A percentile compares a stretch with the other conserved stretches of the same genome.
Conservation (phyloP, 2,329 filamentous ascomycete species). For the Fusarium decemcellulare region DNA sequence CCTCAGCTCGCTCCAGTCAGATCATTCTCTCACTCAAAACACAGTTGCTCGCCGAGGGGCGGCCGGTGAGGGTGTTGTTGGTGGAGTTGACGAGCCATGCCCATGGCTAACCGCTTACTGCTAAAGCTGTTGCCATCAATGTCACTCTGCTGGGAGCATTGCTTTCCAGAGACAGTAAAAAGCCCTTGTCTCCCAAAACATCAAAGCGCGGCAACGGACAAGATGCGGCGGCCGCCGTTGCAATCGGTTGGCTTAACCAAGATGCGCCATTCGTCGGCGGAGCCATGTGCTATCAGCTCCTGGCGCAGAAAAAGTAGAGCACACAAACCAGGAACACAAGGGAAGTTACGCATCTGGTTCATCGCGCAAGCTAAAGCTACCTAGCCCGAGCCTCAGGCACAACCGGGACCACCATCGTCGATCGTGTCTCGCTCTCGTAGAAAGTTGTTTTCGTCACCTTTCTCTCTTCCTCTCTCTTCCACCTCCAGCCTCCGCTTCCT, state of each 20-base stretch:
- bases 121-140: conserved; percentile 30
- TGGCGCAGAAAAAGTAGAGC: conserved; percentile 14
- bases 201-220: conserved; percentile 23
- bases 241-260: conserved; percentile 30
- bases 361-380: conserved; percentile 11
- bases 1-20: background rate
- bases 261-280: conserved; percentile 15
- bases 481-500: background rate
- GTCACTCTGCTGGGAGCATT: conserved; percentile 38
- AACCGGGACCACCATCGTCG: conserved; percentile 44
- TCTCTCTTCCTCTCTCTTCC: conserved; percentile 25
- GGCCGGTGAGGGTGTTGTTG: conserved; percentile 39
- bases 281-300: conserved; percentile 32
- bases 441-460: conserved; percentile 33
- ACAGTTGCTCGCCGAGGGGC: conserved; percentile 28
- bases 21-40: conserved; percentile 1
- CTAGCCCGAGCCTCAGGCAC: conserved; percentile 43
- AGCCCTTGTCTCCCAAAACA: conserved; percentile 23
- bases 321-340: conserved; percentile 25
- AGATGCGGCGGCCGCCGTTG: conserved; percentile 37
- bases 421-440: conserved; percentile 36
- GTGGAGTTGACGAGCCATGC: conserved; percentile 37
- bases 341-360: conserved; percentile 27
- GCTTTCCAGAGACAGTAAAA: conserved; percentile 22
- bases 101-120: conserved; percentile 30